Conservation (phyloP, 2,329 filamentous ascomycete genomes). For the Apiospora rasikravindrae region DNA sequence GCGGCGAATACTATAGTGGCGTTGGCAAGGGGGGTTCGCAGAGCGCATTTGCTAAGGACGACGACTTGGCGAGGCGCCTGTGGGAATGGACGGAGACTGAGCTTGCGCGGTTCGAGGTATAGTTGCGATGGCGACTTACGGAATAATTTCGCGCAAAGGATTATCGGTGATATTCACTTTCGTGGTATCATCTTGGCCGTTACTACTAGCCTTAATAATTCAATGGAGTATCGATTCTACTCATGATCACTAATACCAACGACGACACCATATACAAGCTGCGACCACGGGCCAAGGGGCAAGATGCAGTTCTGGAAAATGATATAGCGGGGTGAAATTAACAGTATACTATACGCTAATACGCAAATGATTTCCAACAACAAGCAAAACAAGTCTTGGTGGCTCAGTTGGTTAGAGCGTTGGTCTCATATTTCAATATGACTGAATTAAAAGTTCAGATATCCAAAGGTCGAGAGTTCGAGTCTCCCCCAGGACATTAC, state of each 20-base stretch:
- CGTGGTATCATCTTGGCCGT: not conserved
- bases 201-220: no score
- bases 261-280: not conserved
- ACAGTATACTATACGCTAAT: not conserved
- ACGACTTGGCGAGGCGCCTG: slow-evolving; percentile 33
- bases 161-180: not conserved
- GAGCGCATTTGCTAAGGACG: slow-evolving; percentile 28
- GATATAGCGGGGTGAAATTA: no score
- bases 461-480: slow-evolving; percentile 19
- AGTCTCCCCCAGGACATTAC: slow-evolving; percentile 6
- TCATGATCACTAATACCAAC: not conserved
- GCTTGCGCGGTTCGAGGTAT: slow-evolving; percentile 26
- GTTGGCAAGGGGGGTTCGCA: slow-evolving; percentile 34
- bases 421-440: slow-evolving; percentile 19
- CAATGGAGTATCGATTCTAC: not conserved
- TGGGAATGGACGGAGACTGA: slow-evolving; percentile 43
- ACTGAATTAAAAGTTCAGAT: slow-evolving; percentile 13
- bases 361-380: not conserved
- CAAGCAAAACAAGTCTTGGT: slow-evolving; percentile 5
- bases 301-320: no score
- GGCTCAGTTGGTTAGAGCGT: slow-evolving; percentile 20
- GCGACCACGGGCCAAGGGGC: not conserved
- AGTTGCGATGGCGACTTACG: not conserved
- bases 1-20: slow-evolving; percentile 43
- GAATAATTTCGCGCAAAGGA: no score